Evolutionary conservation across 345 rosid genomes (phyloP), one percentile per base, ranked within the genome.

Genomic region (Gossypium ekmanianum): DNA sequence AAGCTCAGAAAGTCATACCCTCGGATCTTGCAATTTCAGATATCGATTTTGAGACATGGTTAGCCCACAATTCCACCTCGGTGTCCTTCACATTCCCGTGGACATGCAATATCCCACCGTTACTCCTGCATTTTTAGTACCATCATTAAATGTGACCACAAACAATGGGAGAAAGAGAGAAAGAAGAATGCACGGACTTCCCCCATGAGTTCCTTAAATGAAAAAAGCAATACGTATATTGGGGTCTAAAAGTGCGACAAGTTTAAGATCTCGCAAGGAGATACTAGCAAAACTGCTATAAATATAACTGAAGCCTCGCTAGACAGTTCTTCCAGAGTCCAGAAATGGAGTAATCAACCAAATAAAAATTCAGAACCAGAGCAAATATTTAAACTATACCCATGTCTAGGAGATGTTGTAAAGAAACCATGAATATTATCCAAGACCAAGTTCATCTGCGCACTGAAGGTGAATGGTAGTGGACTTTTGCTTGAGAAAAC

Each of bases 11-110:
- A n/a, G 26, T 13, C 54, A 8, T 87, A 94, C 98, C 98, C 87
- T 91, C 90, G 14, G 92, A 82, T 81, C 29, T 82, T 18, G 97
- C 89, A 63, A 91, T 86, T 77, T 88, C 89, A 50, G 69, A 59
- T 9, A 94, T 79, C 14, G 93, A 87, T 70, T 52, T 84, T 20
- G 80, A 39, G 61, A 92, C 86, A 51, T 88, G 85, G 50, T 87
- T 84, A 2, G 76, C 55, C 98, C 97, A 92, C 6, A 34, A 74
- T 54, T 73, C 79, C 79, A 85, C 92, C 47, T 92, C 92, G 0
- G 92, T 77, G 83, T 94, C 97, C 84, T 90, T 92, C 77, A 87
- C 92, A 63, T 91, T 94, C 22, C 94, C 98, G 45, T 94, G 98
- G 74, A 92, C 90, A 77, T 92, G 97, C 47, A 94, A 79, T 48